A percentile compares a stretch with the other conserved stretches of the same genome.
Conservation (phyloP, 495 filamentous ascomycete genomes). For the Annulohypoxylon moriforme region DNA sequence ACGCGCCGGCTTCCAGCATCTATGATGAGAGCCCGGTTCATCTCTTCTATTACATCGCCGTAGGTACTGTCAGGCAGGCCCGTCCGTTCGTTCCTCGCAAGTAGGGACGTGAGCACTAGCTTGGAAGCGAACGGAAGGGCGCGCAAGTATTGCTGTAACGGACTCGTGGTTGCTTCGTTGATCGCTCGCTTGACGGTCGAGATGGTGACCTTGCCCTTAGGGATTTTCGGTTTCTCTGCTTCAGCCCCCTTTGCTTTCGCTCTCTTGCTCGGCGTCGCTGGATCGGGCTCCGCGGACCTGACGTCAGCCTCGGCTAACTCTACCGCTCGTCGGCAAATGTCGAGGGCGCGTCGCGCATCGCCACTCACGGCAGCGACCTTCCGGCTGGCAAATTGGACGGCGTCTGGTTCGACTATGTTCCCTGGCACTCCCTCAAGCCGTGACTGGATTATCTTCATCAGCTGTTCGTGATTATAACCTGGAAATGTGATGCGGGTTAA, state of each 20-base stretch:
- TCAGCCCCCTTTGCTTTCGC: constrained; percentile 30
- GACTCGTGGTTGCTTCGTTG: constrained; percentile 91
- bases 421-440: constrained; percentile 87
- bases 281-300: constrained; percentile 49
- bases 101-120: constrained; percentile 82
- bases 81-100: constrained; percentile 80
- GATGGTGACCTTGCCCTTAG: constrained; percentile 79
- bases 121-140: constrained; percentile 83
- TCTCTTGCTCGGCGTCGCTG: constrained; percentile 57
- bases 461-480: constrained; percentile 94
- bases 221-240: constrained; percentile 30
- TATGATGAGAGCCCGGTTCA: constrained; percentile 75
- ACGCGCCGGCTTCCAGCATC: constrained; percentile 63
- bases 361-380: constrained; percentile 98
- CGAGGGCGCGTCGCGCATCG: constrained; percentile 90
- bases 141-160: constrained; percentile 87
- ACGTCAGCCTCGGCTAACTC: constrained; percentile 89
- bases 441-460: constrained; percentile 97
- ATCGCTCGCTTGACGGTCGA: constrained; percentile 93
- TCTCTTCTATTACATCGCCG: constrained; percentile 92
- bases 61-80: constrained; percentile 88
- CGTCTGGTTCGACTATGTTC: constrained; percentile 90
- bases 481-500: constrained; percentile 95
- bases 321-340: constrained; percentile 95
- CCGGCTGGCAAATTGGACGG: constrained; percentile 93